Conservation (phyloP, 805 yeast species). For the Wickerhamiella sorbophila region DNA sequence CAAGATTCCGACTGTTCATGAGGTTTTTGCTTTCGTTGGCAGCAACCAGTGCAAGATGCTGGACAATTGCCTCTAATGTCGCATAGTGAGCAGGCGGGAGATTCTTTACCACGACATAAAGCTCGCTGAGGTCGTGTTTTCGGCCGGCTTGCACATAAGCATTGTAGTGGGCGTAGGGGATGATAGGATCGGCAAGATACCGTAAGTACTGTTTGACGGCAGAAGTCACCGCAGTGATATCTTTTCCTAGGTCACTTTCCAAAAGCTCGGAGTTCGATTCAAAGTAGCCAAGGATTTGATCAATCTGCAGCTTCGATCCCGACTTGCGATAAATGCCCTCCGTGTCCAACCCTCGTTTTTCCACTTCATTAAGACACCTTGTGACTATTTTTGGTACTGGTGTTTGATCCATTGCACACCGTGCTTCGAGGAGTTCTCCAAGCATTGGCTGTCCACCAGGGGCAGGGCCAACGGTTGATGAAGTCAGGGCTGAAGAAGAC, state of each 20-base stretch:
- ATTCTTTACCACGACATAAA: conserved; percentile 33
- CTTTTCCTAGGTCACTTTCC: conserved; percentile 34
- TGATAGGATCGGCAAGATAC: conserved; percentile 70
- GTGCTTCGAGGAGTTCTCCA: not conserved
- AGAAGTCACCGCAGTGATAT: conserved; percentile 75
- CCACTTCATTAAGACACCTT: conserved; percentile 64
- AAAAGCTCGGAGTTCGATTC: conserved; percentile 26
- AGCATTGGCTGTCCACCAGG: conserved; percentile 1
- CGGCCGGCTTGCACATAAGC: conserved; percentile 43
- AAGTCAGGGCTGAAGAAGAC: not conserved
- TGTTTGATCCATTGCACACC: conserved; percentile 11
- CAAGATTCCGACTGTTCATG: conserved; percentile 71
- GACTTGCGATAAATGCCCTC: conserved; percentile 90
- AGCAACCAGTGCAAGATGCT: conserved; percentile 52
- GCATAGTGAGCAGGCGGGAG: conserved; percentile 58
- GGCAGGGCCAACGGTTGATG: not conserved
- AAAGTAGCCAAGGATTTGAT: conserved; percentile 30
- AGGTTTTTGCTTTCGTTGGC: conserved; percentile 42
- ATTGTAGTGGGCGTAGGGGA: conserved; percentile 56
- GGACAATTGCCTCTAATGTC: conserved; percentile 40
- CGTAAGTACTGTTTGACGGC: conserved; percentile 79
- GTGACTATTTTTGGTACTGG: conserved; percentile 57
- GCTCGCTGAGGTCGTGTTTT: conserved; percentile 28
- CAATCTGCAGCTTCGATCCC: conserved; percentile 62
- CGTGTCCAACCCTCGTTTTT: conserved; percentile 51